Conservation (phyloP, 2,329 filamentous ascomycete species). For the Chrysoporthe cubensis region DNA sequence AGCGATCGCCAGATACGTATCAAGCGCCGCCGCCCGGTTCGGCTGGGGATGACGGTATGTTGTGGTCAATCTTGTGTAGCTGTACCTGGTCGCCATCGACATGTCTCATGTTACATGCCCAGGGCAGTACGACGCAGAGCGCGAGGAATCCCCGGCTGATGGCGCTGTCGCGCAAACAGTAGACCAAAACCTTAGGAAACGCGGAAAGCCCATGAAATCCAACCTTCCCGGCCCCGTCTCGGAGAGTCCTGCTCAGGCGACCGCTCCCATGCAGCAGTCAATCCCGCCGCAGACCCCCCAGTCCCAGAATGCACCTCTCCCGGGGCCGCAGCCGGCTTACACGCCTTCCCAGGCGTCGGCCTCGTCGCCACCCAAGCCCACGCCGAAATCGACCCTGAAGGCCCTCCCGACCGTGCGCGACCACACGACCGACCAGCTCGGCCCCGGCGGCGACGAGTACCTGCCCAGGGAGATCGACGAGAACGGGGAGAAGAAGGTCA, state of each 20-base stretch:
- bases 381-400: constrained; percentile 86
- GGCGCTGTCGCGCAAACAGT: constrained; percentile 43
- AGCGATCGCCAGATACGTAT: constrained; percentile 73
- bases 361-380: constrained; percentile 72
- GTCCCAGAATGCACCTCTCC: constrained; percentile 32
- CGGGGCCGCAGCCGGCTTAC: constrained; percentile 40
- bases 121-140: constrained; percentile 37
- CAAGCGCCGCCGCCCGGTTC: constrained; percentile 56
- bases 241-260: constrained; percentile 61
- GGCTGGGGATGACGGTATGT: constrained; percentile 77
- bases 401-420: constrained; percentile 94
- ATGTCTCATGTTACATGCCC: constrained; percentile 38
- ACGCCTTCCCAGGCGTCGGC: constrained; percentile 54
- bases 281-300: constrained; percentile 36
- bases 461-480: constrained; percentile 92
- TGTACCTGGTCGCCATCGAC: constrained; percentile 39
- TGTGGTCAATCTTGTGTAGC: constrained; percentile 43
- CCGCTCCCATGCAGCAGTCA: constrained; percentile 48
- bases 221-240: constrained; percentile 54
- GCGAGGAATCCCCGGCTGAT: constrained; percentile 38
- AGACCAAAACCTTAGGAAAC: constrained; percentile 58
- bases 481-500: constrained; percentile 91
- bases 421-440: constrained; percentile 95
- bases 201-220: constrained; percentile 66
- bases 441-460: constrained; percentile 89